Percentiles rank a stretch among this genome's conserved stretches.
Evolutionary conservation across 2,329 filamentous ascomycete genomes (phyloP).

Genomic region (Cytospora leucostoma): DNA sequence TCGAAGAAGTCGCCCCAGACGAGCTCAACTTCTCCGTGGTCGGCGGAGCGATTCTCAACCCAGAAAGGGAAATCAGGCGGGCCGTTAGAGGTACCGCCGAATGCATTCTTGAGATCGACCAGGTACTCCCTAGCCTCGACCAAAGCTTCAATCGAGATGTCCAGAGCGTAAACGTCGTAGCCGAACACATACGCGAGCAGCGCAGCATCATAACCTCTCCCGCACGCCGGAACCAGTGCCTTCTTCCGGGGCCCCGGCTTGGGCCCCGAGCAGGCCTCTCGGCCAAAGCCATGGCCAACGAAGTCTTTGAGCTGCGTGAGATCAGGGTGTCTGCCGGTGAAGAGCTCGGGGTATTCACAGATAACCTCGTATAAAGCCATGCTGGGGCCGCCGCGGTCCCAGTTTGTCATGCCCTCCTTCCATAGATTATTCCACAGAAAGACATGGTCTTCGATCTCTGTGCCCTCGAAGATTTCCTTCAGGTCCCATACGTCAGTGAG

Average conservation of each 20-base stretch:
- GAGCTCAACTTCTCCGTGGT: conserved; percentile 55
- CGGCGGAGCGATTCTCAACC: not conserved
- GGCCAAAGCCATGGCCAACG: not conserved
- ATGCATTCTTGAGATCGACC: not conserved
- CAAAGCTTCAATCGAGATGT: conserved; percentile 58
- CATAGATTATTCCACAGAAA: conserved; percentile 52
- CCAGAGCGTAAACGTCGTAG: conserved; percentile 76
- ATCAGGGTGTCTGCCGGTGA: conserved; percentile 31
- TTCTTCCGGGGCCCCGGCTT: conserved; percentile 30
- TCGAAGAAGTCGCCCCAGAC: conserved; percentile 68
- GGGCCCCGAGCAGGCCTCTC: not conserved
- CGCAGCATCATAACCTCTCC: conserved; percentile 77
- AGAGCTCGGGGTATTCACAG: conserved; percentile 46
- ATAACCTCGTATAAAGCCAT: conserved; percentile 57
- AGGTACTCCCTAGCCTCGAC: conserved; percentile 41
- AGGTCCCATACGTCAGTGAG: not conserved
- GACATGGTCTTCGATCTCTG: conserved; percentile 35
- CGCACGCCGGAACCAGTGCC: conserved; percentile 80
- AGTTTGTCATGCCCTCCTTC: conserved; percentile 49
- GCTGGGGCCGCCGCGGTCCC: conserved; percentile 57
- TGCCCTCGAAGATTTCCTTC: conserved; percentile 8
- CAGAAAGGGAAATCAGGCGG: not conserved
- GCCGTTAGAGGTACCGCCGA: not conserved
- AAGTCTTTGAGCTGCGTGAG: conserved; percentile 6
- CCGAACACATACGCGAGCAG: conserved; percentile 69